Evolutionary conservation across 2,329 filamentous ascomycete species (phyloP).

Genomic region (Phaeosphaeriaceae sp.): DNA sequence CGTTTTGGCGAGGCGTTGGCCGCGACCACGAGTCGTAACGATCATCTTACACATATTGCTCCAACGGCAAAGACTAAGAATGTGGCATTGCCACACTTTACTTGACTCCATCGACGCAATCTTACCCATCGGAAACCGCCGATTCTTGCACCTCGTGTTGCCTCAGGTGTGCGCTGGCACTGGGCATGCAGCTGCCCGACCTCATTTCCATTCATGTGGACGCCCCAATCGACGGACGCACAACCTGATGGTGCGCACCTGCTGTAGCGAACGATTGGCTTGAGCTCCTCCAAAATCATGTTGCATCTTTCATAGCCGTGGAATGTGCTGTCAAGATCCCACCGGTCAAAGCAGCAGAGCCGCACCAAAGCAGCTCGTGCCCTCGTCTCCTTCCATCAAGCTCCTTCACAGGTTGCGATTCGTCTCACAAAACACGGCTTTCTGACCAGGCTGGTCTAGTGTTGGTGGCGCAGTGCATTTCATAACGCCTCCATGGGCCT

Average conservation of each 20-base stretch:
- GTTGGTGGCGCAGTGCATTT: conserved; percentile 43
- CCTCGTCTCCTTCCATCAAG: conserved; percentile 15
- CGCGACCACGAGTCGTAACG: no score
- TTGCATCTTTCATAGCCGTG: conserved; percentile 17
- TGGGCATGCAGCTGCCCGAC: conserved; percentile 13
- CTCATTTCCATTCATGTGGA: conserved; percentile 9
- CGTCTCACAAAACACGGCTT: conserved; percentile 23
- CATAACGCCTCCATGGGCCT: conserved; percentile 22
- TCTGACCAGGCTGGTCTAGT: conserved; percentile 32
- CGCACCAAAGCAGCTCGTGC: conserved; percentile 31
- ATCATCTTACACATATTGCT: no score
- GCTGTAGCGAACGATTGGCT: conserved; percentile 39
- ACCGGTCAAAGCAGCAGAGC: conserved; percentile 46
- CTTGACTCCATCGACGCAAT: neutral
- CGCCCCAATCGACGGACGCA: conserved; percentile 16
- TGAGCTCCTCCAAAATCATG: conserved; percentile 26
- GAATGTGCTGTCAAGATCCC: conserved; percentile 23
- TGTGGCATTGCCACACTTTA: conserved; percentile 12
- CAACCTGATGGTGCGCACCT: conserved; percentile 20
- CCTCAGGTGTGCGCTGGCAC: conserved; percentile 34
- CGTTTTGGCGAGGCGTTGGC: conserved; percentile 6
- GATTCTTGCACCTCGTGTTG: conserved; percentile 2
- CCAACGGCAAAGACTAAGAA: conserved; percentile 7
- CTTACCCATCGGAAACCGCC: neutral
- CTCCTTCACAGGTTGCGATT: conserved; percentile 25